A percentile compares a stretch with the other conserved stretches of the same genome.
phyloP scores from a whole-genome alignment of 495 filamentous ascomycete genomes.

The Amorphotheca resinae region DNA sequence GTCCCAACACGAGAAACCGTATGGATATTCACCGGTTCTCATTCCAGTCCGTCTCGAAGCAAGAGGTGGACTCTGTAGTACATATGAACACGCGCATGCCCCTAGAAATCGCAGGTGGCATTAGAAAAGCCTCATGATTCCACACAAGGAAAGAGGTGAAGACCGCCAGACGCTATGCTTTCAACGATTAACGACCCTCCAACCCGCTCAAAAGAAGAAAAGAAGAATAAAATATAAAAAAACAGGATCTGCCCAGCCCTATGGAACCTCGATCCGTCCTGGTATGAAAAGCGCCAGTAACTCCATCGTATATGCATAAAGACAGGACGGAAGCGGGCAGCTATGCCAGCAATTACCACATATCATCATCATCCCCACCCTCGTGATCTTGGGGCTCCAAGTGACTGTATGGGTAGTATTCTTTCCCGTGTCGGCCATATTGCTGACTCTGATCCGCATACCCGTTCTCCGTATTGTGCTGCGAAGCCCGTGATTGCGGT shows the following conservation, averaged over 20 bases:
- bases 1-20: too few species aligned
- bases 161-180: constrained; percentile 20
- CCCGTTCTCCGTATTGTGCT: constrained; percentile 36
- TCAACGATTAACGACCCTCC: constrained; percentile 12
- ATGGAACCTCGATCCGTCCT: constrained; percentile 8
- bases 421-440: constrained; percentile 15
- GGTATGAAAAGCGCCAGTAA: constrained; percentile 12
- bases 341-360: constrained; percentile 17
- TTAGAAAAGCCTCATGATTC: constrained; percentile 4
- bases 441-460: constrained; percentile 24
- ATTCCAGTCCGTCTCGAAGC: constrained; percentile 2
- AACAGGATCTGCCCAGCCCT: constrained; percentile 10
- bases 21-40: constrained; percentile 2
- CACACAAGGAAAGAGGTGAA: constrained; percentile 1
- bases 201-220: too few species aligned
- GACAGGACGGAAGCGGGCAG: constrained; percentile 1
- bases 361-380: constrained; percentile 17
- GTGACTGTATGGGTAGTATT: constrained; percentile 16
- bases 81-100: constrained; percentile 12
- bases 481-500: constrained; percentile 38
- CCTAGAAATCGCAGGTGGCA: constrained; percentile 9
- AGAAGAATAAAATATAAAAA: neutral
- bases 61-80: constrained; percentile 7
- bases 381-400: constrained; percentile 10
- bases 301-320: constrained; percentile 22